A percentile compares a stretch with the other conserved stretches of the same genome.
phyloP scores from a whole-genome alignment of 2,329 filamentous ascomycete genomes.

The Paecilomyces fulvus region DNA sequence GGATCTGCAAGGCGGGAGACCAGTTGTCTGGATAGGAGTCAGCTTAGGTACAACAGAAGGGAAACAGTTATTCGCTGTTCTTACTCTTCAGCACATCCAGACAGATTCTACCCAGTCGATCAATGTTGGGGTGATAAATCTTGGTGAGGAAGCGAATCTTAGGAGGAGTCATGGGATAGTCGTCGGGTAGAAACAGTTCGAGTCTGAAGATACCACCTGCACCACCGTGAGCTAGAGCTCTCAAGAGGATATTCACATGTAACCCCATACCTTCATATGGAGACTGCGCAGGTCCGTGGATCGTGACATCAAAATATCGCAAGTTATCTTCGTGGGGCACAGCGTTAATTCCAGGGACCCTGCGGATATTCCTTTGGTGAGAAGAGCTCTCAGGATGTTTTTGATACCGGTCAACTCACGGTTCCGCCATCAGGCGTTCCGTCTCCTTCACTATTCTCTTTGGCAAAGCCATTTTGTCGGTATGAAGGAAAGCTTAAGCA shows the following conservation, averaged over 20 bases:
- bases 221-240: conserved; percentile 4
- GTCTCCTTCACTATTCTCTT: conserved; percentile 99
- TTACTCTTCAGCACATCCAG: conserved; percentile 93
- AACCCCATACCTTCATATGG: conserved; percentile 74
- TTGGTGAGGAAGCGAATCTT: conserved; percentile 98
- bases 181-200: conserved; percentile 93
- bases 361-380: conserved; percentile 29
- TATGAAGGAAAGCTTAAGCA: conserved; percentile 4
- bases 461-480: conserved; percentile 58
- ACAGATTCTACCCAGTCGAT: conserved; percentile 94
- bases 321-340: conserved; percentile 95
- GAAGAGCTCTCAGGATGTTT: neutral
- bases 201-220: conserved; percentile 83
- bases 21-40: conserved; percentile 66
- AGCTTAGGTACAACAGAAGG: conserved; percentile 2
- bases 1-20: conserved; percentile 95
- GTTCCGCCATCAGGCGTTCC: conserved; percentile 90
- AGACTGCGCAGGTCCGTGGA: conserved; percentile 83
- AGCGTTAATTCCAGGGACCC: conserved; percentile 92
- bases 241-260: conserved; percentile 3
- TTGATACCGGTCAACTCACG: conserved; percentile 50
- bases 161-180: conserved; percentile 98
- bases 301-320: conserved; percentile 95
- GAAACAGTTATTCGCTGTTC: conserved; percentile 18
- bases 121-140: conserved; percentile 98